phyloP scores from a whole-genome alignment of 164 flowering plant genomes.

The Chimonanthus praecox region DNA sequence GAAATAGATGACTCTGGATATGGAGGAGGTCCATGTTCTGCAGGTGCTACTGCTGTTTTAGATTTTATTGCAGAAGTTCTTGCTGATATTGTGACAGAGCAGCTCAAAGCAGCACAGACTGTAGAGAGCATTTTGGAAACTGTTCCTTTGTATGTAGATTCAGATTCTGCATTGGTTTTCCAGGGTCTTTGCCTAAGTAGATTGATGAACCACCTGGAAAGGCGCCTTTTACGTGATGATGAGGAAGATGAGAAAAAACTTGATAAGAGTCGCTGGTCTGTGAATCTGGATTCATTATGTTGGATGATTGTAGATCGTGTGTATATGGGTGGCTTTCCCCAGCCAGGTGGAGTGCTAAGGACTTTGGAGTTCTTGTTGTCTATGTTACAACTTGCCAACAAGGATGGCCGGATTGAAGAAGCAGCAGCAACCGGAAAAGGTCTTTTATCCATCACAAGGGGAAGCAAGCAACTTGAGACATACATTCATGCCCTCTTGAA shows the following conservation, averaged over 20 bases:
- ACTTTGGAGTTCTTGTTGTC: conserved; percentile 90
- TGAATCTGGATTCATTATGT: conserved; percentile 80
- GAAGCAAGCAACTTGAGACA: conserved; percentile 82
- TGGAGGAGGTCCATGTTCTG: conserved; percentile 98
- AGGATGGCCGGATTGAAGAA: conserved; percentile 93
- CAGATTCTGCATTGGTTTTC: conserved; percentile 71
- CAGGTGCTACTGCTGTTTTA: conserved; percentile 88
- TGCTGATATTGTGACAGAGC: conserved; percentile 84
- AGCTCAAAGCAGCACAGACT: conserved; percentile 62
- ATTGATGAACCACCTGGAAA: conserved; percentile 87
- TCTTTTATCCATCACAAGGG: conserved; percentile 81
- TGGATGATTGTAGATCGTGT: conserved; percentile 96
- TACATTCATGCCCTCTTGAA: conserved; percentile 83
- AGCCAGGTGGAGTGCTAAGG: conserved; percentile 63
- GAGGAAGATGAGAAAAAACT: conserved; percentile 90
- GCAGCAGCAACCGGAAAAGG: conserved; percentile 71
- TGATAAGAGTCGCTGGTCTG: conserved; percentile 88
- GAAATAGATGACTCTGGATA: conserved; percentile 86
- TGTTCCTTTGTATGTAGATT: conserved; percentile 74
- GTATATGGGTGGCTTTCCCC: conserved; percentile 96
- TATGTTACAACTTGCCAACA: conserved; percentile 91
- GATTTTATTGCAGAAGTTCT: conserved; percentile 95
- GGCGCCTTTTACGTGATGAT: conserved; percentile 95
- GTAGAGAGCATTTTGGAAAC: conserved; percentile 76
- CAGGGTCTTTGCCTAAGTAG: conserved; percentile 95